Percentiles rank a stretch among this genome's conserved stretches.
These are phyloP conservation scores for Colletotrichum cereale DNA, from an alignment of 2,329 filamentous ascomycete species.

Conservation along the genomic window DNA sequence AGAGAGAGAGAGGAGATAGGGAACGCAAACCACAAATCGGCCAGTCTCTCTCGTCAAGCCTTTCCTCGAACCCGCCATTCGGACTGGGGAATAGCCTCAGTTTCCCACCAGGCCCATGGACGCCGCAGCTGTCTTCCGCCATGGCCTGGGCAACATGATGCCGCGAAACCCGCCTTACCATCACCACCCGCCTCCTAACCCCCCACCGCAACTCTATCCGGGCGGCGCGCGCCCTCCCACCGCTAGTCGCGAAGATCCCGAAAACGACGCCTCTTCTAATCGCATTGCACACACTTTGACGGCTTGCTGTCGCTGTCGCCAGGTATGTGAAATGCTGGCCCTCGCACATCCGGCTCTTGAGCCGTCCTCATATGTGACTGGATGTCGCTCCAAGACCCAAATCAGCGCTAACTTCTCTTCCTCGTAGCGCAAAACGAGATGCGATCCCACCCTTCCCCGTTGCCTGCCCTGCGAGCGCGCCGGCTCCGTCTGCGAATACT, in stretches of 20 bases:
- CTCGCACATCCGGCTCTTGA: background rate
- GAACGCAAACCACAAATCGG: background rate
- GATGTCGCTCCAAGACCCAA: background rate
- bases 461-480: constrained; percentile 94
- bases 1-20: background rate
- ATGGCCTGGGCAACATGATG: constrained; percentile 54
- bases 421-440: constrained; percentile 89
- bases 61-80: background rate
- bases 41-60: background rate
- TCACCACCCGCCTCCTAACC: constrained; percentile 41
- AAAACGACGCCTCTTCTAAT: constrained; percentile 65
- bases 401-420: constrained; percentile 39
- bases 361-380: constrained; percentile 18
- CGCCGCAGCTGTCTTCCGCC: constrained; percentile 69
- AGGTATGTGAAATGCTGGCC: constrained; percentile 64
- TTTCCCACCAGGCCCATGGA: constrained; percentile 62
- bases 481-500: constrained; percentile 94
- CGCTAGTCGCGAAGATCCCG: constrained; percentile 55
- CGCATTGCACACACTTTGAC: constrained; percentile 84
- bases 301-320: constrained; percentile 83
- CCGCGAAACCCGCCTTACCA: constrained; percentile 43
- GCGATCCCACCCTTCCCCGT: constrained; percentile 90
- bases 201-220: constrained; percentile 44
- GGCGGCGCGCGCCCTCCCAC: constrained; percentile 48
- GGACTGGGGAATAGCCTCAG: constrained; percentile 31